Base-by-base conservation (phyloP, 2,329 filamentous ascomycete species). In the Xylaria multiplex region DNA sequence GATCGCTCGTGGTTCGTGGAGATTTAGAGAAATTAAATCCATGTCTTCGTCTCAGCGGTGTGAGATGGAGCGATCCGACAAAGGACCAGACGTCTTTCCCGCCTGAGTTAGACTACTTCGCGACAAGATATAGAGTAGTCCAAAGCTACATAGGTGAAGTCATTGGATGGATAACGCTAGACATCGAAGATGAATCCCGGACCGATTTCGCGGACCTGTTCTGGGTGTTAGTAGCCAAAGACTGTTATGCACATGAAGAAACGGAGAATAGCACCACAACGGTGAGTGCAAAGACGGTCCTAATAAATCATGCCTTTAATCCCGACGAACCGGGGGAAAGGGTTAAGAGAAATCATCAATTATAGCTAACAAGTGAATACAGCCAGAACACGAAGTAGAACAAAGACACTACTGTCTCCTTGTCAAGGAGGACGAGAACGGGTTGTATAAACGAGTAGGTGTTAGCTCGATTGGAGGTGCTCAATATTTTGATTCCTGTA, bases 81-180 rank as follows among this genome's bases (percentile, higher is more conserved):
- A 57, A 35, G 8, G 53, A 63, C 19, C n/a, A 43, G 22, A 52
- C 11, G 9, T 19, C 37, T 37, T 63, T 57, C 14, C 60, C 53
- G 14, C 46, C 60, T 19, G 45, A 63, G 27, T n/a, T 57, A 3
- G 53, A 52, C 53, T 58, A 52, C 37, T 37, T 57, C 5, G 37
- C 37, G 5, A 58, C 53, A 27, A 63, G 35, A 35, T 62, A 62
- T 24, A 56, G 59, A n/a, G 13, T 24, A 11, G 22, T 63, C 5
- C 45, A 63, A n/a, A 52, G 43, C 14, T 8, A 30, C 2, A 13
- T 22, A 7, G 32, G 27, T 9, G 35, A 57, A 13, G 11, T 37
- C 14, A n/a, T 63, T 52, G 53, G 60, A 6, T 63, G 53, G 60
- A 37, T 63, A 13, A 63, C 53, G 8, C 46, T 63, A 3, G 60